Conservation (phyloP, 108 stramenopile species). For the Bacterosira constricta region DNA sequence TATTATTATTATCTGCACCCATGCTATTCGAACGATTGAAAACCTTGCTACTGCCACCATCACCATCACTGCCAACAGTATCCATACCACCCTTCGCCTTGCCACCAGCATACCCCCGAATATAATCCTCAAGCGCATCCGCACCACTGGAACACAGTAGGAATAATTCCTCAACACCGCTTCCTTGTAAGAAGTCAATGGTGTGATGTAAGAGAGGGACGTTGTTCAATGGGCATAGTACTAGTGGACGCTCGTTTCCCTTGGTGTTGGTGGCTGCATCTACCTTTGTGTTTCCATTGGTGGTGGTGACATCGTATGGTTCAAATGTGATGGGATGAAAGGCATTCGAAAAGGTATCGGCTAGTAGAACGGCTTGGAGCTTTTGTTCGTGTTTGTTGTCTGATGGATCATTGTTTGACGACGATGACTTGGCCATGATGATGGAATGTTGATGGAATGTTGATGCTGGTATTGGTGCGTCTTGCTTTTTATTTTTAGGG, state of each 20-base stretch:
- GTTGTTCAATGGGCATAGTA: constrained; percentile 94
- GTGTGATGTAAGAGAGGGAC: constrained; percentile 92
- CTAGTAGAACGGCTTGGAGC: constrained; percentile 93
- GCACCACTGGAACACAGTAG: constrained; percentile 38
- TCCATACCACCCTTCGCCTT: background rate
- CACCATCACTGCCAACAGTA: background rate
- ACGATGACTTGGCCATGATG: constrained; percentile 31
- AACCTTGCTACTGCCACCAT: background rate
- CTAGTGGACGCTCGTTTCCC: constrained; percentile 29
- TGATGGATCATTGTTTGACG: constrained; percentile 39
- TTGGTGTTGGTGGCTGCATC: background rate
- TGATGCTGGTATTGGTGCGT: background rate
- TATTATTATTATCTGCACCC: too few relatives aligned
- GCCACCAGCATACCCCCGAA: constrained; percentile 40
- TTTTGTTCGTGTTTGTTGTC: constrained; percentile 70
- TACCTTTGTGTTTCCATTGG: constrained; percentile 32
- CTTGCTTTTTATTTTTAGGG: background rate
- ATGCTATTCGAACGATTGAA: too few relatives aligned
- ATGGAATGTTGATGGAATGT: background rate
- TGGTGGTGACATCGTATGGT: constrained; percentile 24
- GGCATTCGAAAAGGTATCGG: constrained; percentile 80
- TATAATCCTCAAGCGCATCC: constrained; percentile 69
- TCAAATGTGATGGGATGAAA: constrained; percentile 84
- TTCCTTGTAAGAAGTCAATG: constrained; percentile 89
- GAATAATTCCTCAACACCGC: constrained; percentile 26